Percentiles rank a stretch among this genome's conserved stretches.
phyloP scores from a whole-genome alignment of 176 grass and related monocot species.

The Pontederia paniculata region DNA sequence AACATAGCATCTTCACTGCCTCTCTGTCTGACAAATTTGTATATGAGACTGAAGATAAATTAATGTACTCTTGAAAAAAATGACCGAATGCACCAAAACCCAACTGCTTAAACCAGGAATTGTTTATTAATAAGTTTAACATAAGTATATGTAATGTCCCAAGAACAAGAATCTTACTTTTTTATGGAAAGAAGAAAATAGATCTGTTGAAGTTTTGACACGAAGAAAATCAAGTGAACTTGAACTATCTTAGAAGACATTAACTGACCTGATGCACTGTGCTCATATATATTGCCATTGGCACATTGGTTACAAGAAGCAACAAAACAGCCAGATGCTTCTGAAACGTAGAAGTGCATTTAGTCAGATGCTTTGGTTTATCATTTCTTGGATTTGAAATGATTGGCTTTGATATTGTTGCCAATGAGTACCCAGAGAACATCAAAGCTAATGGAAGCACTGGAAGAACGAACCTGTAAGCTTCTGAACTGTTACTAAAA shows the following conservation, averaged over 20 bases:
- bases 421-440: constrained; percentile 79
- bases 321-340: constrained; percentile 43
- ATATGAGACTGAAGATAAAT: constrained; percentile 24
- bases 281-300: constrained; percentile 84
- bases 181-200: no score
- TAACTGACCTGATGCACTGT: constrained; percentile 66
- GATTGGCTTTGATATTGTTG: constrained; percentile 29
- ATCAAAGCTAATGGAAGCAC: constrained; percentile 81
- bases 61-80: neutral
- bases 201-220: no score
- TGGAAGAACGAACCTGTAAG: constrained; percentile 79
- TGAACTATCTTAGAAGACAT: no score
- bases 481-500: neutral
- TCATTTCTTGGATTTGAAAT: constrained; percentile 12
- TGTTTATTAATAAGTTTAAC: no score
- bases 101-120: neutral
- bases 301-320: constrained; percentile 69
- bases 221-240: no score
- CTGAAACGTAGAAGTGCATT: constrained; percentile 21
- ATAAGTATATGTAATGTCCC: no score
- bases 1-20: constrained; percentile 85
- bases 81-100: constrained; percentile 6
- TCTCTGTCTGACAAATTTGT: constrained; percentile 38
- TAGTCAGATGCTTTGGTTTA: constrained; percentile 14
- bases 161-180: no score